A percentile compares a stretch with the other conserved stretches of the same genome.
Conservation (phyloP, 2,329 filamentous ascomycete genomes). For the Parascedosporium putredinis region DNA sequence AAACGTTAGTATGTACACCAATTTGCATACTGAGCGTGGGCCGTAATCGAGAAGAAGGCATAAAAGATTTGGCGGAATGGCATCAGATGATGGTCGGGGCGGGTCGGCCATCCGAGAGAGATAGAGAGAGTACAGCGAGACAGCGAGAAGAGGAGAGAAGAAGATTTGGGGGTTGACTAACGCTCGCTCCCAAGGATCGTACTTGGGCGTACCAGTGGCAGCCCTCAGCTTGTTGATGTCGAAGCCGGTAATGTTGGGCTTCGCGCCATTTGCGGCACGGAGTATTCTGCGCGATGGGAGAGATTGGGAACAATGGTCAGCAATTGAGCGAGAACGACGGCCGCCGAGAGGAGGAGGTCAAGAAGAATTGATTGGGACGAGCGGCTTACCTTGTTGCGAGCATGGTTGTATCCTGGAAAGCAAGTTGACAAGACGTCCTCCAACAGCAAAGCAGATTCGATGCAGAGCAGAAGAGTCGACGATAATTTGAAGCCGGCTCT, state of each 20-base stretch:
- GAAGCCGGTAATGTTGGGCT: slow-evolving; percentile 85
- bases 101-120: too few species aligned
- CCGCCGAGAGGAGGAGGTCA: neutral
- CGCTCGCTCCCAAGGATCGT: slow-evolving; percentile 58
- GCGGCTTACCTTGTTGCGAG: slow-evolving; percentile 6
- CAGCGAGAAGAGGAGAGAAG: neutral
- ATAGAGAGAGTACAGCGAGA: too few species aligned
- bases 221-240: slow-evolving; percentile 71
- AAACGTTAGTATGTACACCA: slow-evolving; percentile 2
- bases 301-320: too few species aligned
- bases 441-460: neutral
- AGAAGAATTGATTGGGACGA: neutral
- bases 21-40: too few species aligned
- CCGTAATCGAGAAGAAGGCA: too few species aligned
- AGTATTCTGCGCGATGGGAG: slow-evolving; percentile 26
- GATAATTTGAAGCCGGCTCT: neutral
- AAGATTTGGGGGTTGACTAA: slow-evolving; percentile 27
- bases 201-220: slow-evolving; percentile 51
- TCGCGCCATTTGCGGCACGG: slow-evolving; percentile 40
- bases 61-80: too few species aligned
- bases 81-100: too few species aligned
- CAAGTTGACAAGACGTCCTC: neutral
- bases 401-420: slow-evolving; percentile 5
- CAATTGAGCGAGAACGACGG: neutral
- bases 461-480: neutral